These are phyloP conservation scores for Trichosporon asahii DNA, from an alignment of 1,284 basidiomycete species.

Conservation along the genomic window DNA sequence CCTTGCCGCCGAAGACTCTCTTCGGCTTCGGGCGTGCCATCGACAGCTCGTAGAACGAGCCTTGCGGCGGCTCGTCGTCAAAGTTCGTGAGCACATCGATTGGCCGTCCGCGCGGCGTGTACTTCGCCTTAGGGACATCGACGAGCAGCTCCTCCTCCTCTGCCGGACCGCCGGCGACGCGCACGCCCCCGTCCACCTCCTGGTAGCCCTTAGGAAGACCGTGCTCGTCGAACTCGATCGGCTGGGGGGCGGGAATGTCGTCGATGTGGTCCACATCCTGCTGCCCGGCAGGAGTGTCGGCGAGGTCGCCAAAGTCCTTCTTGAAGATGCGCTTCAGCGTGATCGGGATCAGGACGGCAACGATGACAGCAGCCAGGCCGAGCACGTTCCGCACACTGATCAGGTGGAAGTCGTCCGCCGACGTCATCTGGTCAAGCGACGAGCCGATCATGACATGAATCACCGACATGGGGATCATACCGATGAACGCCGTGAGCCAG, in stretches of 20 bases:
- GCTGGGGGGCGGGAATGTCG: conserved; percentile 13
- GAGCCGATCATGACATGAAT: conserved; percentile 96
- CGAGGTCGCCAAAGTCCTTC: conserved; percentile 48
- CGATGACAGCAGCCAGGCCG: conserved; percentile 72
- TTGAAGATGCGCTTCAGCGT: conserved; percentile 61
- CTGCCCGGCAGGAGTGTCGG: conserved; percentile 34
- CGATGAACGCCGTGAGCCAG: conserved; percentile 86
- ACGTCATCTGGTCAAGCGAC: conserved; percentile 91
- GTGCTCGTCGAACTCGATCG: conserved; percentile 26
- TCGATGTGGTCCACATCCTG: not conserved
- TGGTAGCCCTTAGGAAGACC: conserved; percentile 34
- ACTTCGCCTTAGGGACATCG: conserved; percentile 14
- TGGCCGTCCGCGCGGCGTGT: not conserved
- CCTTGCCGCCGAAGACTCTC: not conserved
- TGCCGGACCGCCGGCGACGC: conserved; percentile 31
- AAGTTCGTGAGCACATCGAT: not conserved
- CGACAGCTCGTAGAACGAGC: conserved; percentile 6
- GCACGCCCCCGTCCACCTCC: conserved; percentile 44
- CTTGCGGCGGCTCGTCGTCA: conserved; percentile 1
- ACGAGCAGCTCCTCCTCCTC: conserved; percentile 22
- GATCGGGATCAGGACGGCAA: conserved; percentile 88
- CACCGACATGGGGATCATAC: conserved; percentile 84
- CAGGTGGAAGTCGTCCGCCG: conserved; percentile 83
- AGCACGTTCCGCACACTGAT: conserved; percentile 84
- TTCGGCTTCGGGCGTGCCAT: not conserved